Conservation (phyloP, 352 stramenopile species). For the Globisporangium yorkense region DNA sequence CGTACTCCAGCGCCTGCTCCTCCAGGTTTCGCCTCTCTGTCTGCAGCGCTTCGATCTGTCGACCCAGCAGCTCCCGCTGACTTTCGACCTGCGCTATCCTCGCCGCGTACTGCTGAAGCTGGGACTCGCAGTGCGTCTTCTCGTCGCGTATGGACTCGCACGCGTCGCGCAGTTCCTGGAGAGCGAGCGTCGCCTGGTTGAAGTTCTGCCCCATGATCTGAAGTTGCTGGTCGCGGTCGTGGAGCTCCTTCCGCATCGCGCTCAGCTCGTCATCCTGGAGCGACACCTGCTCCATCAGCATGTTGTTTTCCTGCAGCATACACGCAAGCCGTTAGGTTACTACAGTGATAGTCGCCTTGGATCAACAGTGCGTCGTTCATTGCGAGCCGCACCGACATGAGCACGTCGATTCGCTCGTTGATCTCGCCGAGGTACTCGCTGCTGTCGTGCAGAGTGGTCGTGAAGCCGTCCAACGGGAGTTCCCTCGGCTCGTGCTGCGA, state of each 20-base stretch:
- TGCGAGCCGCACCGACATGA: conserved; percentile 49
- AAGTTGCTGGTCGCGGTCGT: conserved; percentile 65
- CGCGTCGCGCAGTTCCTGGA: conserved; percentile 62
- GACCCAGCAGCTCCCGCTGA: conserved; percentile 35
- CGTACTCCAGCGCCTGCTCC: conserved; percentile 56
- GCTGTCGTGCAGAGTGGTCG: conserved; percentile 27
- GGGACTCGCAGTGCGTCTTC: conserved; percentile 55
- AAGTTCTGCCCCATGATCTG: conserved; percentile 69
- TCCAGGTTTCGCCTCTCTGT: conserved; percentile 32
- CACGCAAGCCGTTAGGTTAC: neutral
- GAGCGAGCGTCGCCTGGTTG: conserved; percentile 56
- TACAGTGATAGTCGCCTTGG: too few species aligned
- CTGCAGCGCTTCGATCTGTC: conserved; percentile 28
- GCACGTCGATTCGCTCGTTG: conserved; percentile 70
- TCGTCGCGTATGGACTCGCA: conserved; percentile 50
- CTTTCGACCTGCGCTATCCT: conserved; percentile 61
- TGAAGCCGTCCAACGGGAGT: conserved; percentile 23
- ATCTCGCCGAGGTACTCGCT: conserved; percentile 64
- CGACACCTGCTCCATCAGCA: conserved; percentile 79
- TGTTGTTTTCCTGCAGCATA: conserved; percentile 52
- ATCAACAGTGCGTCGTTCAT: neutral
- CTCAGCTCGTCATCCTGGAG: conserved; percentile 69
- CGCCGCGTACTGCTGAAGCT: conserved; percentile 62
- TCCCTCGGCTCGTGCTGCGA: conserved; percentile 41
- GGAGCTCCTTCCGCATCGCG: conserved; percentile 54